Evolutionary conservation across 495 filamentous ascomycete genomes (phyloP).

Genomic region (Aspergillus carlsbadensis): DNA sequence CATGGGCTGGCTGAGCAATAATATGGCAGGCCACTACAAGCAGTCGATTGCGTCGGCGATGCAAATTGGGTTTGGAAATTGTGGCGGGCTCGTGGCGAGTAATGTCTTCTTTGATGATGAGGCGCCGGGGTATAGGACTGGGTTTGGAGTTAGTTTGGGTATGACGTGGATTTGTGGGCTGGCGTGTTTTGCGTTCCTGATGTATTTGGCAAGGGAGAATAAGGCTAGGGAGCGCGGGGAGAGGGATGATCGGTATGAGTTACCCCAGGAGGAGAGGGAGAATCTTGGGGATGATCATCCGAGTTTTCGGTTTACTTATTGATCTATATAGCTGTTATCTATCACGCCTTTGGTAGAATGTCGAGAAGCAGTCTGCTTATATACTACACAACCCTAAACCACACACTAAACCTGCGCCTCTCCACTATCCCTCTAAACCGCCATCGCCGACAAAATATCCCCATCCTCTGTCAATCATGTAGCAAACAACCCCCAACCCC

Average conservation of each 20-base stretch:
- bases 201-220: conserved; percentile 52
- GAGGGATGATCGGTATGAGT: conserved; percentile 47
- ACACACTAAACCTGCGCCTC: too few species aligned
- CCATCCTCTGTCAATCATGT: too few species aligned
- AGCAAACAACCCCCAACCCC: too few species aligned
- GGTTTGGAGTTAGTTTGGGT: conserved; percentile 47
- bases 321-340: not conserved
- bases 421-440: too few species aligned
- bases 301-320: conserved; percentile 53
- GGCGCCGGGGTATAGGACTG: conserved; percentile 48
- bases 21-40: conserved; percentile 59
- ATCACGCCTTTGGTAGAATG: not conserved
- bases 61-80: conserved; percentile 54
- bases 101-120: conserved; percentile 52
- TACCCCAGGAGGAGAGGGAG: conserved; percentile 43
- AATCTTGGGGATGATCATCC: conserved; percentile 64
- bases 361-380: too few species aligned
- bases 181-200: conserved; percentile 39
- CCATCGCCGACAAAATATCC: too few species aligned
- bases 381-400: too few species aligned
- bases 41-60: conserved; percentile 50
- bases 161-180: conserved; percentile 51
- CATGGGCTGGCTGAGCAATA: conserved; percentile 54
- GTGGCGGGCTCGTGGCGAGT: conserved; percentile 52
- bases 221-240: conserved; percentile 51